phyloP scores from a whole-genome alignment of 2,329 filamentous ascomycete genomes.

The Thielaviopsis euricoi region DNA sequence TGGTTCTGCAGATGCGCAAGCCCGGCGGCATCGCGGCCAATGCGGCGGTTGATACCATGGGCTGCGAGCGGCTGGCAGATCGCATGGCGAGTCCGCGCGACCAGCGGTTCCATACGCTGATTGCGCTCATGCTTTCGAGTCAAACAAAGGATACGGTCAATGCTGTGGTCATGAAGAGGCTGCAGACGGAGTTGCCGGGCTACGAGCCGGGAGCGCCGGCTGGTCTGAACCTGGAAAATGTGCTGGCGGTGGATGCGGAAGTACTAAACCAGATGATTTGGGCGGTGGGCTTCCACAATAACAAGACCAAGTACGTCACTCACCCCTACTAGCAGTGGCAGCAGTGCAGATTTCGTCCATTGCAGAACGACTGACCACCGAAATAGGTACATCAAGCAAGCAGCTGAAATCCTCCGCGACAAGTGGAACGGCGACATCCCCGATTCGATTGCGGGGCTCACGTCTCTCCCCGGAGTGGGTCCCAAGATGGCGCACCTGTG shows the following conservation, averaged over 20 bases:
- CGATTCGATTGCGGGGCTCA: conserved; percentile 56
- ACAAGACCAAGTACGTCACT: conserved; percentile 57
- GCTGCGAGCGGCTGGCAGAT: conserved; percentile 63
- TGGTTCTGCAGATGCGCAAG: conserved; percentile 60
- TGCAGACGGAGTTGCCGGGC: conserved; percentile 57
- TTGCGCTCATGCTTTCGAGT: conserved; percentile 77
- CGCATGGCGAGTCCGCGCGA: conserved; percentile 31
- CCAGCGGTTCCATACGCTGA: conserved; percentile 69
- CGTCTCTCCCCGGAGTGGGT: conserved; percentile 68
- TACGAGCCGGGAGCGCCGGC: conserved; percentile 25
- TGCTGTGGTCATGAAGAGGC: conserved; percentile 60
- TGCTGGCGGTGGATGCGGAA: conserved; percentile 53
- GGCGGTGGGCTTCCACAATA: conserved; percentile 86
- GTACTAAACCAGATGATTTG: conserved; percentile 57
- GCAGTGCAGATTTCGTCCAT: background rate
- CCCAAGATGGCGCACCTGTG: conserved; percentile 92
- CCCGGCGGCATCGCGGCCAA: conserved; percentile 38
- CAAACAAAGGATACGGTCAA: conserved; percentile 92
- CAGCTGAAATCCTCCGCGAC: conserved; percentile 57
- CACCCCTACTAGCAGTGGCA: too few species aligned
- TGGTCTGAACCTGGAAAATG: conserved; percentile 57
- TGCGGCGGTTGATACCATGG: conserved; percentile 96
- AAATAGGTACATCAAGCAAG: conserved; percentile 47
- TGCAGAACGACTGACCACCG: background rate
- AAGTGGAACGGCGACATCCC: conserved; percentile 63